Base-by-base conservation (phyloP, 2,329 filamentous ascomycete species). In the Furcasterigmium sp. region DNA sequence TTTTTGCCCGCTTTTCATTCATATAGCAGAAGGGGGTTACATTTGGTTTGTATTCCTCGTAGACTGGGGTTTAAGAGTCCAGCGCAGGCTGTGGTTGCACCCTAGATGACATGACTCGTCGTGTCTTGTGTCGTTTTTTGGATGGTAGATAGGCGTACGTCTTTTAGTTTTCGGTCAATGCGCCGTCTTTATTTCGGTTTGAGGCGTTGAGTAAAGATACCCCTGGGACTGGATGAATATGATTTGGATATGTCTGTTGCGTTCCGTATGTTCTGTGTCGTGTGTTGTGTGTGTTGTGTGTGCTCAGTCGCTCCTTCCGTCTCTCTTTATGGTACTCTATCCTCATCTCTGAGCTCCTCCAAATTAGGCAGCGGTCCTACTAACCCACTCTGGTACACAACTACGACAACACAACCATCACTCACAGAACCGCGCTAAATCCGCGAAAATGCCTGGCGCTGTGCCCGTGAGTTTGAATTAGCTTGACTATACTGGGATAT, bases 211-310 rank as follows among this genome's bases (percentile, higher is more conserved):
- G 9, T 40, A 26, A 26, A 40, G 38, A 40, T 40, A 40, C 38
- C 38, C 38, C 21, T 40, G 28, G 38, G 32, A 35, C 18, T 35
- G 15, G 18, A 35, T 35, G 32, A 35, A 35, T 35, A 15, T 39
- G 41, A 41, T 44, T 46, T 48, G 35, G 46, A 30, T 44, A 48
- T 35, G 43, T 50, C 36, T 46, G 23, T 41, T 53, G 45, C 52
- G 48, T 50, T 53, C 44, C 50, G 52, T 54, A 50, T 51, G 39
- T 44, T 39, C 48, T 47, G 39, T 50, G 39, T 48, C 41, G 42
- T 47, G 20, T 47, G 44, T 55, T 50, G 10, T 39, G 44, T 47
- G 42, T 45, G 3, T 35, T 57, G 43, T 51, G 39, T 49, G 25
- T 45, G 29, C n/a, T n/a, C n/a, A n/a, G n/a, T n/a, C n/a, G n/a